Conservation (phyloP, 176 grass and related monocot species). For the Oryza glumipatula region DNA sequence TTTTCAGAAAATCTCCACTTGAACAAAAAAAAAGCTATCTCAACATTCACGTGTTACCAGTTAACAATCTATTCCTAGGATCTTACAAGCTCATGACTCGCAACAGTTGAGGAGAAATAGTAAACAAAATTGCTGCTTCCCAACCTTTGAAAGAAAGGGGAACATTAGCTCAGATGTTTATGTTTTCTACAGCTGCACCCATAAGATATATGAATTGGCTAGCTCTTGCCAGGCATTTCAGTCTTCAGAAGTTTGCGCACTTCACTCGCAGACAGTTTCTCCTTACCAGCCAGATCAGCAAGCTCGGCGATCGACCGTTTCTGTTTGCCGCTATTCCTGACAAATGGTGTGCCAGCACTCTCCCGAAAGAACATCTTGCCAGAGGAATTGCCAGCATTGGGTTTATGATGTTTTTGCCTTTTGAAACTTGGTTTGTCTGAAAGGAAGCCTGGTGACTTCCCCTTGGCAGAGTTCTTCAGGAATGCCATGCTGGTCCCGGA, state of each 20-base stretch:
- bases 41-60: neutral
- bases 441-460: conserved; percentile 52
- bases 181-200: conserved; percentile 22
- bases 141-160: conserved; percentile 36
- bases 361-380: conserved; percentile 52
- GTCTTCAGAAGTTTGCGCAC: conserved; percentile 72
- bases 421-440: conserved; percentile 47
- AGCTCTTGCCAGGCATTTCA: conserved; percentile 46
- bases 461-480: conserved; percentile 52
- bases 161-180: neutral
- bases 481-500: conserved; percentile 13
- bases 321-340: conserved; percentile 56
- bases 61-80: conserved; percentile 18
- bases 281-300: conserved; percentile 70
- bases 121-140: conserved; percentile 42
- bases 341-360: conserved; percentile 43
- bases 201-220: neutral
- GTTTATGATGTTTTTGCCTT: conserved; percentile 39
- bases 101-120: conserved; percentile 10
- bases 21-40: conserved; percentile 3
- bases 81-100: conserved; percentile 28
- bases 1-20: conserved; percentile 1
- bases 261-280: conserved; percentile 67
- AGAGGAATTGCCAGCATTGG: conserved; percentile 30
- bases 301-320: neutral